Base-by-base conservation (phyloP, 2,329 filamentous ascomycete species). In the Aspergillus glaucus region DNA sequence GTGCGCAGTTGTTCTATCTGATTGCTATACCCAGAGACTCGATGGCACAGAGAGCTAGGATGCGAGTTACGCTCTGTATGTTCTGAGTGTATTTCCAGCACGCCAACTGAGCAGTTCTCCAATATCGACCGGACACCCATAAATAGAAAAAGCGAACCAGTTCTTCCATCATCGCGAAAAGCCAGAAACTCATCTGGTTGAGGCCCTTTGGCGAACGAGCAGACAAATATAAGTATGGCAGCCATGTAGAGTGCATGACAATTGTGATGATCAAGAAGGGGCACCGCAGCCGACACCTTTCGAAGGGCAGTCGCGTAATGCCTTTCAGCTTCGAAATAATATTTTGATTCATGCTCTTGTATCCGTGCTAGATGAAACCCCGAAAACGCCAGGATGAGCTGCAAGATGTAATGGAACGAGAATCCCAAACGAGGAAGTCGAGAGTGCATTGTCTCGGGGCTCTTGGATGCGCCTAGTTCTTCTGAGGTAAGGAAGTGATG, bases 111-210 rank as follows among this genome's bases (percentile, higher is more conserved):
- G 14, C 47, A 50, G 1, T 30, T 37, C 15, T 54, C 53, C 8
- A 50, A 24, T 1, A 55, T 50, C 3, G 53, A 54, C 3, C 53
- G 47, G 1, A 55, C 19, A 2, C 55, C 53, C n/a, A 54, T 42
- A 19, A 56, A 52, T 2, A 55, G 49, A 3, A 37, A 30, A 10
- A 55, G 19, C 8, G 41, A 49, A 1, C 49, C 50, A 5, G 40
- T 0, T 0, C 37, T 14, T 1, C 47, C 47, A 17, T 55, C 50
- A 12, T 50, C 42, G 0, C 53, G 47, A n/a, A 52, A 56, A 2
- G 41, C 55, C n/a, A 56, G 41, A n/a, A 50, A 56, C 22, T 56
- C 55, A 0, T 49, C 49, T 5, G 39, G 19, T 9, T 45, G 49
- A 1, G 51, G 53, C 1, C 53, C 51, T 19, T 42, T 46, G 1